Conservation (phyloP, 164 flowering plant species). For the Magnolia kwangsiensis region DNA sequence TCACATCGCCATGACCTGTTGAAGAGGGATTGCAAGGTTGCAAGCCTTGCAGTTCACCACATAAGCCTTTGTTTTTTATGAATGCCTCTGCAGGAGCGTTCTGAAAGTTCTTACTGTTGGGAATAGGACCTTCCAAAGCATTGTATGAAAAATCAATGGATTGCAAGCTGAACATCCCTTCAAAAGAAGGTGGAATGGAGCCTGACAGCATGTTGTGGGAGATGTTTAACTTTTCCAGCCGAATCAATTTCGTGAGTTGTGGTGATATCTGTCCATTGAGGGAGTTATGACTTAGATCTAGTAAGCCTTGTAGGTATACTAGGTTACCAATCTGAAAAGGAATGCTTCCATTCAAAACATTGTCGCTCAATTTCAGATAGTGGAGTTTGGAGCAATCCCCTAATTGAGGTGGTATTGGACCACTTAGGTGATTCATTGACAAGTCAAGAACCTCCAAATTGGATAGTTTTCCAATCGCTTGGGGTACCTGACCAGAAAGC, state of each 20-base stretch:
- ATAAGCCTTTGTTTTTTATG: slow-evolving; percentile 1
- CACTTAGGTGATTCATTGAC: not conserved
- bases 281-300: slow-evolving; percentile 9
- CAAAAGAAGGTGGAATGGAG: slow-evolving; percentile 2
- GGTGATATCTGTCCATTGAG: slow-evolving; percentile 1
- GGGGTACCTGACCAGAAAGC: not conserved
- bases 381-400: not conserved
- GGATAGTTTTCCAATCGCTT: not conserved
- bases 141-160: slow-evolving; percentile 5
- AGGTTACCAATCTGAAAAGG: slow-evolving; percentile 6
- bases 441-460: not conserved
- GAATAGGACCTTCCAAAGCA: not conserved
- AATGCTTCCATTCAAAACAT: slow-evolving; percentile 5
- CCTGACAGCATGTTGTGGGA: slow-evolving; percentile 6
- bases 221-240: slow-evolving; percentile 4
- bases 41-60: not conserved
- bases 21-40: not conserved
- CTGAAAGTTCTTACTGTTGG: not conserved
- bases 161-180: slow-evolving; percentile 1
- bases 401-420: not conserved
- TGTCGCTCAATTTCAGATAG: not conserved
- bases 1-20: not conserved
- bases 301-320: not conserved
- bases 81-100: not conserved
- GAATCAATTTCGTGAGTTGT: not conserved